phyloP scores from a whole-genome alignment of 2,329 filamentous ascomycete species.

The Aureobasidium sp. region DNA sequence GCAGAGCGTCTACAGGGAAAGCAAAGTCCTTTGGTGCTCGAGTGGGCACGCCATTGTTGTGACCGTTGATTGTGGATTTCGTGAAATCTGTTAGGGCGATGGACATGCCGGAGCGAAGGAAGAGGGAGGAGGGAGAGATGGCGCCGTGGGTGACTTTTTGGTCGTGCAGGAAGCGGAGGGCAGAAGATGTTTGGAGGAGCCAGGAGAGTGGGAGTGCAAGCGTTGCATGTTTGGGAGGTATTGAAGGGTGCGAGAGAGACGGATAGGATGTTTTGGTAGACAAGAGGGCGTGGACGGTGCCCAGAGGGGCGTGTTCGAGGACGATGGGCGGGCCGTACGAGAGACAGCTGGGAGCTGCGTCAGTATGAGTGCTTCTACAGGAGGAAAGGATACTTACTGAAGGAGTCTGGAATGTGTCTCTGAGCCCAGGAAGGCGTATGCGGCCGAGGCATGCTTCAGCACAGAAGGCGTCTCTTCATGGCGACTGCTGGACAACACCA shows the following conservation, averaged over 20 bases:
- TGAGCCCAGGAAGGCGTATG: not conserved
- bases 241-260: not conserved
- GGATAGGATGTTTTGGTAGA: not conserved
- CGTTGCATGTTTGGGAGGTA: not conserved
- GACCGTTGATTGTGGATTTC: constrained; percentile 3
- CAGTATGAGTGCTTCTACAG: not conserved
- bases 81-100: constrained; percentile 5
- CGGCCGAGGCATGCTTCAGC: not conserved
- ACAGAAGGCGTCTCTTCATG: not conserved
- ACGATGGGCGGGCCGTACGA: constrained; percentile 59
- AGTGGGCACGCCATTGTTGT: not conserved
- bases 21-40: not conserved
- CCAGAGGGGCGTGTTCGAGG: constrained; percentile 59
- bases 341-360: constrained; percentile 25
- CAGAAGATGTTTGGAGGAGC: constrained; percentile 11
- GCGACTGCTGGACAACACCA: not conserved
- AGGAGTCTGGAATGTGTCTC: not conserved
- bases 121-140: not conserved
- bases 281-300: constrained; percentile 52
- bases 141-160: constrained; percentile 11
- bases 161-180: constrained; percentile 11
- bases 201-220: constrained; percentile 6
- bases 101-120: not conserved
- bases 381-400: not conserved
- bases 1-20: not conserved